Evolutionary conservation across 129 eudicot species (phyloP).

Genomic region (Dittrichia graveolens): DNA sequence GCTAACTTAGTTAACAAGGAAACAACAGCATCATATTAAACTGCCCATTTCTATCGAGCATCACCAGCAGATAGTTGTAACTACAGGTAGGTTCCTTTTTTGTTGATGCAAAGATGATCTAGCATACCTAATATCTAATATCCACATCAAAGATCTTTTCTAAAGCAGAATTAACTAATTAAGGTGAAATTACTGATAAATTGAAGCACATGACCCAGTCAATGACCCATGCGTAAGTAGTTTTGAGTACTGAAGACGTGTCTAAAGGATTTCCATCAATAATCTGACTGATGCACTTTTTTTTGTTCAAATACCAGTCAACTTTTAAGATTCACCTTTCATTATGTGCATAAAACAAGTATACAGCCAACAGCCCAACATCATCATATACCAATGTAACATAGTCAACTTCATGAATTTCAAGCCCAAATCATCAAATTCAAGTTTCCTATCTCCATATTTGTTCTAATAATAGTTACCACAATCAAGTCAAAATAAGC

Average conservation of each 20-base stretch:
- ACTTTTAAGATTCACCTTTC: constrained; percentile 1
- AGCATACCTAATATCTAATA: not conserved
- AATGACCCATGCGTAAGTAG: not conserved
- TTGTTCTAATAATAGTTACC: not conserved
- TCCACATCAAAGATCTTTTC: not conserved
- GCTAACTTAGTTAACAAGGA: not conserved
- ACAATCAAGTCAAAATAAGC: constrained; percentile 6
- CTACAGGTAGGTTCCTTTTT: too few species aligned
- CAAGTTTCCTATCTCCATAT: not conserved
- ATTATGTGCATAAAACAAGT: not conserved
- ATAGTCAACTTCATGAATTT: constrained; percentile 13
- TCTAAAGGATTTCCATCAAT: constrained; percentile 4
- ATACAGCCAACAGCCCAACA: not conserved
- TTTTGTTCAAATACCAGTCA: constrained; percentile 7
- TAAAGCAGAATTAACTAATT: not conserved
- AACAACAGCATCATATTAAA: too few species aligned
- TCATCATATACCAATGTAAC: constrained; percentile 9
- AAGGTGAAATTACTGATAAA: not conserved
- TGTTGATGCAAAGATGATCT: not conserved
- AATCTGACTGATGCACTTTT: not conserved
- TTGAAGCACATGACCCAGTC: not conserved
- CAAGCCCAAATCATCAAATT: constrained; percentile 10
- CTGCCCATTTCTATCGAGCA: too few species aligned
- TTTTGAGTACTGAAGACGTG: not conserved
- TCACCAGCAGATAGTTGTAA: too few species aligned